Conservation (phyloP, 2,329 filamentous ascomycete species). For the Xylaria sp. region DNA sequence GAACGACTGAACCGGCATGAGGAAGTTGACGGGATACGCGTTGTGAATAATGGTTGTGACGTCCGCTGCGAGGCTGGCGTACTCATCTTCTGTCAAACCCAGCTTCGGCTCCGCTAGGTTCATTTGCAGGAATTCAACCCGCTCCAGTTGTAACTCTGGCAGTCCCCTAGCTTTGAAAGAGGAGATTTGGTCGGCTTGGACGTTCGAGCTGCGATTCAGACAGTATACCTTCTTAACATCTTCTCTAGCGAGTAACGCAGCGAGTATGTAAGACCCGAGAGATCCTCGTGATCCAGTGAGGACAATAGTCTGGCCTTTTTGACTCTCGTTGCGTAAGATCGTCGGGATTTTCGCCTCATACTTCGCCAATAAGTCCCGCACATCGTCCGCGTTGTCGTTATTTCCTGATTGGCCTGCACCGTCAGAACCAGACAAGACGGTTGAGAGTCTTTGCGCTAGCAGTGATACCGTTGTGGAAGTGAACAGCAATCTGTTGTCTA, state of each 20-base stretch:
- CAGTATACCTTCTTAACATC: conserved; percentile 34
- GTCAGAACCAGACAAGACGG: conserved; percentile 13
- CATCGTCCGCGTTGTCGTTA: not conserved
- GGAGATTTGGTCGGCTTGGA: conserved; percentile 18
- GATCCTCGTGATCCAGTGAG: conserved; percentile 39
- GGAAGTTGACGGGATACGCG: conserved; percentile 45
- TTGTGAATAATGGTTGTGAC: conserved; percentile 43
- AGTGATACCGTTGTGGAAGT: conserved; percentile 25
- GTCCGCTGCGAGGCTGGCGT: conserved; percentile 33
- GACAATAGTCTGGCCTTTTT: conserved; percentile 22
- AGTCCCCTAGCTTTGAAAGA: conserved; percentile 35
- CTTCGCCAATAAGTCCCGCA: conserved; percentile 22
- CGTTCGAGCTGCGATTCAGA: conserved; percentile 31
- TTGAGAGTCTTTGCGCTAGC: conserved; percentile 25
- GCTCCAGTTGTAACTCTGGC: conserved; percentile 23
- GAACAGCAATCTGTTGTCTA: conserved; percentile 32
- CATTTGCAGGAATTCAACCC: conserved; percentile 40
- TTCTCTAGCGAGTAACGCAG: conserved; percentile 28
- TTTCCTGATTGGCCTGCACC: not conserved
- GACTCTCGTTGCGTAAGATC: not conserved
- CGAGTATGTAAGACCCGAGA: conserved; percentile 37
- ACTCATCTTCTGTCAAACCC: conserved; percentile 35
- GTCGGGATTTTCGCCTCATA: conserved; percentile 29
- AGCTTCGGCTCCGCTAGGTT: conserved; percentile 38
- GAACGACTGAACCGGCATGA: conserved; percentile 40